Evolutionary conservation across 1,284 basidiomycete species (phyloP).

Genomic region (Rhodotorula mucilaginosa): DNA sequence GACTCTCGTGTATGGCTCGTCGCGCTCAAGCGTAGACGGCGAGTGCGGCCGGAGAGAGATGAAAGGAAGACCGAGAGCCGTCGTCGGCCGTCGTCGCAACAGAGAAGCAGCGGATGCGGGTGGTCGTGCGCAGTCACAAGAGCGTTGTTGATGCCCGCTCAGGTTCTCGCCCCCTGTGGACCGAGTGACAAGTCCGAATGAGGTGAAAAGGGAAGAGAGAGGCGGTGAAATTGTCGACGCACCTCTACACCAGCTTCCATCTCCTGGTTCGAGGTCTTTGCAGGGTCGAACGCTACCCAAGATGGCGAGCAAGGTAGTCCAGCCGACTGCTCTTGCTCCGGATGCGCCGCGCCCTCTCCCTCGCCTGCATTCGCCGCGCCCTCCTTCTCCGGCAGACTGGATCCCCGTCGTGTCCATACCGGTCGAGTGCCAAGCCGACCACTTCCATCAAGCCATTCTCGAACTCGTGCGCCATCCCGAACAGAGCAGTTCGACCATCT

Average conservation of each 20-base stretch:
- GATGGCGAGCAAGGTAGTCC: not conserved
- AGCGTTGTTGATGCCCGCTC: too few relatives aligned
- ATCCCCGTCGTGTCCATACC: constrained; percentile 4
- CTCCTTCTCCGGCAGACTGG: constrained; percentile 4
- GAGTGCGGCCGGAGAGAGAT: too few relatives aligned
- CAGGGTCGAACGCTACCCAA: not conserved
- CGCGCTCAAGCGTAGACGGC: too few relatives aligned
- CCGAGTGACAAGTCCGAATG: too few relatives aligned
- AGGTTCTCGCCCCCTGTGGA: too few relatives aligned
- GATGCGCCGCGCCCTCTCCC: constrained; percentile 17
- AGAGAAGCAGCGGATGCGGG: too few relatives aligned
- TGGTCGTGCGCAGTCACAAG: too few relatives aligned
- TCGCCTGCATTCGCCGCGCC: not conserved
- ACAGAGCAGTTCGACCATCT: constrained; percentile 75
- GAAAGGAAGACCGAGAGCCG: too few relatives aligned
- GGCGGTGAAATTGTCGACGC: not conserved
- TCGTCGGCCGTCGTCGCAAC: too few relatives aligned
- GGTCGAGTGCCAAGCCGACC: not conserved
- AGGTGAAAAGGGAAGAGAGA: not conserved
- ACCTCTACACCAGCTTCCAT: not conserved
- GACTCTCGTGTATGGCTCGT: too few relatives aligned
- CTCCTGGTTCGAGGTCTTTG: not conserved
- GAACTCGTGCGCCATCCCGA: constrained; percentile 69
- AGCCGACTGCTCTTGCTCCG: not conserved
- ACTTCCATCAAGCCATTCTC: constrained; percentile 12